Evolutionary conservation across 2,329 filamentous ascomycete species (phyloP).

Genomic region (Hawksworthiomyces lignivorus): DNA sequence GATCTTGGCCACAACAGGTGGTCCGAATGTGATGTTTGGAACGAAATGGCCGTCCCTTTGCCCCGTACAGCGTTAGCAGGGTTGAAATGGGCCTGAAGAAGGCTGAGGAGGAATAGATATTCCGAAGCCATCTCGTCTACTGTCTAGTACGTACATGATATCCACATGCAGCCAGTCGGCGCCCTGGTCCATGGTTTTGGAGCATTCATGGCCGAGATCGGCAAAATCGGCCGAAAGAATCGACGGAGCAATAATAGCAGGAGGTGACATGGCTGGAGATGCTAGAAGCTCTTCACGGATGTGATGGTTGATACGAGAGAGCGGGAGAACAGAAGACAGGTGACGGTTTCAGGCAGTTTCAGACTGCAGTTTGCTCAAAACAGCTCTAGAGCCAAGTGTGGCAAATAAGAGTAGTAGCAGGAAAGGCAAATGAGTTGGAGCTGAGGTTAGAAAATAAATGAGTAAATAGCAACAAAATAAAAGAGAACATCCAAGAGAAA

Average conservation of each 20-base stretch:
- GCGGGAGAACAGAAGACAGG: too few relatives aligned
- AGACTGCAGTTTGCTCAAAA: too few relatives aligned
- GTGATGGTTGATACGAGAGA: too few relatives aligned
- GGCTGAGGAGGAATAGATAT: background rate
- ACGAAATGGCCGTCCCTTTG: constrained; percentile 95
- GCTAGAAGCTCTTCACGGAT: too few relatives aligned
- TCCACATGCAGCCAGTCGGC: constrained; percentile 94
- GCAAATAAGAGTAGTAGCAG: too few relatives aligned
- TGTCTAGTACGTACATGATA: constrained; percentile 54
- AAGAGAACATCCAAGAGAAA: too few relatives aligned
- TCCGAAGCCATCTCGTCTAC: background rate
- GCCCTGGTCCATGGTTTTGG: constrained; percentile 73
- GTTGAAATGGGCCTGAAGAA: background rate
- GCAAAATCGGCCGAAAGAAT: constrained; percentile 97
- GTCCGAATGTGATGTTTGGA: constrained; percentile 94
- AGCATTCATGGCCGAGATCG: constrained; percentile 77
- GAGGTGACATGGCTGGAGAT: constrained; percentile 82
- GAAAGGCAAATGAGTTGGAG: too few relatives aligned
- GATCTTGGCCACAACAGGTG: constrained; percentile 92
- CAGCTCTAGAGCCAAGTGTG: too few relatives aligned
- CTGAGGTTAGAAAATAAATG: too few relatives aligned
- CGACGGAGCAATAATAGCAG: constrained; percentile 94
- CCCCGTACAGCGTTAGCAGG: too few relatives aligned
- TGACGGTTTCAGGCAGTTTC: too few relatives aligned
- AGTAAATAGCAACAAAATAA: too few relatives aligned